Evolutionary conservation across 2,329 filamentous ascomycete species (phyloP), one percentile per base, ranked within the genome.

Genomic region (Microsporum ferrugineum): DNA sequence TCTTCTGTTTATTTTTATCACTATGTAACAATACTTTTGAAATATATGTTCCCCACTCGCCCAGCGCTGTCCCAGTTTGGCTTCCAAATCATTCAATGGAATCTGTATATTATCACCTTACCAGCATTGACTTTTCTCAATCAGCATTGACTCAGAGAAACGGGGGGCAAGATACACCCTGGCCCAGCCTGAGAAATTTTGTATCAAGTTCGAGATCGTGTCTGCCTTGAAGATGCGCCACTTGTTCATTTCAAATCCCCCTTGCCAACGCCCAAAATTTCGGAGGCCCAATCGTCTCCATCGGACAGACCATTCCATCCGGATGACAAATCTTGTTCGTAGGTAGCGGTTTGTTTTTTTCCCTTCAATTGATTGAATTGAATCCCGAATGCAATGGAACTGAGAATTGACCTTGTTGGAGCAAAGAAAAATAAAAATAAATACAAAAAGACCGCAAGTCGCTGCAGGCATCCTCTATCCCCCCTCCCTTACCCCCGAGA

Each of bases 151-250:
- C 38, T 39, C 38, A 39, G 34, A 2, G 5, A 10, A 36, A 36
- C 5, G 10, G 34, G 10, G 10, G 10, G 34, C 5, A 36, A 36
- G 17, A 23, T 23, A 23, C 17, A 23, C 23, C 23, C 45, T 29
- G 8, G 31, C 23, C 45, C 23, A 31, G 10, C 23, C 31, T 43
- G 39, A 43, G 45, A 47, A 14, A 29, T 12, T 49, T n/a, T n/a
- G 23, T 10, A 5, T 29, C 45, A 49, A 29, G 45, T 47, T 49
- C 23, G 27, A 33, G 45, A 49, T 49, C 49, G 49, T 55, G 49
- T 55, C 49, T 55, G 49, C 49, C 49, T 55, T 55, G 49, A 34
- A 34, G 49, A 34, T 36, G 49, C 49, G 31, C 49, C 49, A 55
- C 49, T n/a, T 55, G 49, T 55, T 31, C 5, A 10, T 53, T 34